Evolutionary conservation across 805 yeast species (phyloP).

Genomic region (Candida insectalens): DNA sequence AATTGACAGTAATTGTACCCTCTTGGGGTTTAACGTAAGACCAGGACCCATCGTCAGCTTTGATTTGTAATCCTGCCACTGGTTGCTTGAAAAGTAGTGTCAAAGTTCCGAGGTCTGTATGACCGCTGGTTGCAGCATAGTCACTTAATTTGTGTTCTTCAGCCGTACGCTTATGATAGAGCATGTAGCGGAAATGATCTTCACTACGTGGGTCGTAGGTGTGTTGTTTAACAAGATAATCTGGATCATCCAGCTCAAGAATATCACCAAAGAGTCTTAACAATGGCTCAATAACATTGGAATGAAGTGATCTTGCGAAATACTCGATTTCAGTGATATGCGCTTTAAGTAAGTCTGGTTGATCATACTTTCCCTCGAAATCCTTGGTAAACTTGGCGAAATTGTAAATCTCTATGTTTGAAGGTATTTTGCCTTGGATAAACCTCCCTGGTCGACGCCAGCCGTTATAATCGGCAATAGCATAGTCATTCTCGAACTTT

Average conservation of each 20-base stretch:
- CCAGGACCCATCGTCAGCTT: constrained; percentile 13
- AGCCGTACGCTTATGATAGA: not conserved
- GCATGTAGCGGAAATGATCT: not conserved
- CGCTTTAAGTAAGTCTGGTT: not conserved
- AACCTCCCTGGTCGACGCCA: not conserved
- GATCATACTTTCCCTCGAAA: not conserved
- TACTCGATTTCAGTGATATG: not conserved
- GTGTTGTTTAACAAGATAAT: not conserved
- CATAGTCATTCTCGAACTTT: not conserved
- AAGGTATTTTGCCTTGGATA: not conserved
- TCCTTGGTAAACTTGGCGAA: not conserved
- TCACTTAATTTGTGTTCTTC: not conserved
- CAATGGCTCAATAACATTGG: not conserved
- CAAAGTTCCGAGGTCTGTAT: not conserved
- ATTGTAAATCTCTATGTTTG: not conserved
- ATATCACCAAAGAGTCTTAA: not conserved
- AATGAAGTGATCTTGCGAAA: not conserved
- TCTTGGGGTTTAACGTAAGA: constrained; percentile 25
- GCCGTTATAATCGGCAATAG: not conserved
- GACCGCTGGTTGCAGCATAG: not conserved
- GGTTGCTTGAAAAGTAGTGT: not conserved
- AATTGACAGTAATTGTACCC: constrained; percentile 24
- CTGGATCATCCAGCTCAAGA: not conserved
- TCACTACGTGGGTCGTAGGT: not conserved
- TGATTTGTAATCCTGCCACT: not conserved